Evolutionary conservation across 2,329 filamentous ascomycete species (phyloP).

Genomic region (Epichloe baconii): DNA sequence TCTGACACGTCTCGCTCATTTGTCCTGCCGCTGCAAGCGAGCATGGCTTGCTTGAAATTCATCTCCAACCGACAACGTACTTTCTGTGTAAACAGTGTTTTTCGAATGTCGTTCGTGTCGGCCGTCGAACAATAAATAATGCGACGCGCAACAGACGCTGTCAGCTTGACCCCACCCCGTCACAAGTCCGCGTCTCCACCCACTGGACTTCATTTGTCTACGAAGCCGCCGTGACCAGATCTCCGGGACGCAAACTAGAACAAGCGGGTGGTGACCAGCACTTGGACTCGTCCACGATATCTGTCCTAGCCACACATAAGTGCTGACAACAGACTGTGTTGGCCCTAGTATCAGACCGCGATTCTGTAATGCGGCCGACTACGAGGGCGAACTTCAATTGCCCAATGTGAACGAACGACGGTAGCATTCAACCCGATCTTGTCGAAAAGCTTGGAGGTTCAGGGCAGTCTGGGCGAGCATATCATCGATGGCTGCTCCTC

Average conservation of each 20-base stretch:
- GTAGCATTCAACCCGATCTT: not conserved
- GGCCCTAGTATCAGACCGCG: not conserved
- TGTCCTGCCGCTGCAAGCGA: no score
- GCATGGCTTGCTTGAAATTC: no score
- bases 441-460: no score
- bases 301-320: not conserved
- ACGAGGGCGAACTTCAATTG: not conserved
- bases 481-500: no score
- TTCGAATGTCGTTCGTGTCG: no score
- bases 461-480: no score
- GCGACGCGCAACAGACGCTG: no score
- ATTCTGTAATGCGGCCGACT: not conserved
- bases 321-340: not conserved
- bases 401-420: not conserved
- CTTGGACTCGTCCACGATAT: not conserved
- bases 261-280: not conserved
- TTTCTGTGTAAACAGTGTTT: no score
- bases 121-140: no score
- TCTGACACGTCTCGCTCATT: no score
- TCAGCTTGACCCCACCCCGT: no score
- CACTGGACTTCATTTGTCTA: constrained; percentile 10
- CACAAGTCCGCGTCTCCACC: not conserved
- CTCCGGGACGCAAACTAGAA: constrained; percentile 12
- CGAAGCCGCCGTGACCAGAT: constrained; percentile 22
- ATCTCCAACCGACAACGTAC: no score